Percentiles rank a stretch among this genome's conserved stretches.
Conservation (phyloP, 768 basidiomycete species). For the Baorangia bicolor region DNA sequence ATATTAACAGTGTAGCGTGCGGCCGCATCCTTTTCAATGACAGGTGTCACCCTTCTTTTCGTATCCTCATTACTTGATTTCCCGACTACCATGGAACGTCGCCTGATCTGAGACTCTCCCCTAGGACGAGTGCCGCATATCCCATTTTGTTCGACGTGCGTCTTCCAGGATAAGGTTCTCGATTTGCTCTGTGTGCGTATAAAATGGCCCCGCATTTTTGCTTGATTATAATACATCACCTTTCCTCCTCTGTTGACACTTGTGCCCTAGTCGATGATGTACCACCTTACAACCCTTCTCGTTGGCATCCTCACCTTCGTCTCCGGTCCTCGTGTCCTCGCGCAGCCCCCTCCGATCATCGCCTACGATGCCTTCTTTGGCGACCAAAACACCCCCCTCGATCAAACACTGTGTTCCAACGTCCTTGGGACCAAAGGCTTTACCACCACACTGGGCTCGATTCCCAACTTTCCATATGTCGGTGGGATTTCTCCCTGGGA, state of each 20-base stretch:
- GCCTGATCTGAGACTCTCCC: not conserved
- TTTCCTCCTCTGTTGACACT: not conserved
- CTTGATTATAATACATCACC: not conserved
- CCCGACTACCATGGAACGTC: not conserved
- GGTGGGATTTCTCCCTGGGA: conserved; percentile 29
- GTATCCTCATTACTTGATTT: not conserved
- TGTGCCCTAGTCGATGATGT: conserved; percentile 23
- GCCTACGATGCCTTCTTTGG: conserved; percentile 40
- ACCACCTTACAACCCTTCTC: conserved; percentile 16
- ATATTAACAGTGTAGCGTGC: not conserved
- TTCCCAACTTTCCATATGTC: conserved; percentile 39
- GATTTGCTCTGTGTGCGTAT: conserved; percentile 7
- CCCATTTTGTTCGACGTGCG: not conserved
- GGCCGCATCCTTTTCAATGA: not conserved
- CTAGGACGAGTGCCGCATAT: not conserved
- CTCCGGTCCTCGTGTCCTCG: conserved; percentile 18
- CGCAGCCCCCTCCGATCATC: conserved; percentile 28
- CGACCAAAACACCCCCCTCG: conserved; percentile 25
- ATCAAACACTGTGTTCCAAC: conserved; percentile 39
- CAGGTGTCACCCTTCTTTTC: not conserved
- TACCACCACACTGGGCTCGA: conserved; percentile 37
- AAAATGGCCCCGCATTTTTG: conserved; percentile 9
- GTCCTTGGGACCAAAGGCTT: conserved; percentile 36
- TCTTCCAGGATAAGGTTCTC: not conserved
- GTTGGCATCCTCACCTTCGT: conserved; percentile 10